Conservation (phyloP, 176 grass and related monocot genomes). For the Lolium perenne region DNA sequence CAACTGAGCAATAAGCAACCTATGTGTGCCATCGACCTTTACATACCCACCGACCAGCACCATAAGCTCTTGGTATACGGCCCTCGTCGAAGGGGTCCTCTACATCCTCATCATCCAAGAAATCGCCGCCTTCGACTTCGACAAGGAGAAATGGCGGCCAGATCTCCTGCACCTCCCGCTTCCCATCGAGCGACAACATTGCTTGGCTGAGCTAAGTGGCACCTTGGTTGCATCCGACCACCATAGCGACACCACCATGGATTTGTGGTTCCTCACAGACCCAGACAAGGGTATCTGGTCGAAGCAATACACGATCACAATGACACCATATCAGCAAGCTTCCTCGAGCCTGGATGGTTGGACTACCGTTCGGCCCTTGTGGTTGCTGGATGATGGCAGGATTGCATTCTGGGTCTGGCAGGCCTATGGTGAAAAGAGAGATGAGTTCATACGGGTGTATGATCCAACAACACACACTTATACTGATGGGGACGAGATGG, state of each 20-base stretch:
- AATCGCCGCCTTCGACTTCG: neutral
- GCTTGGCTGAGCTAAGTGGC: neutral
- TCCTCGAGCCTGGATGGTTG: too few relatives aligned
- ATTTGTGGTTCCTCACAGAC: constrained; percentile 6
- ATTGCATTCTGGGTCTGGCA: neutral
- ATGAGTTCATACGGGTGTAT: constrained; percentile 7
- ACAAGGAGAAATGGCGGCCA: constrained; percentile 3
- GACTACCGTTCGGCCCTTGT: neutral
- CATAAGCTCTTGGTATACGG: too few relatives aligned
- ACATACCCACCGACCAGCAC: too few relatives aligned
- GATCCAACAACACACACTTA: neutral
- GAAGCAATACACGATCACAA: neutral
- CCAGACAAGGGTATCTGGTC: neutral
- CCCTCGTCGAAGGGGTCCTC: too few relatives aligned
- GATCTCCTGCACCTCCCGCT: neutral
- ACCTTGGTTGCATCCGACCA: neutral
- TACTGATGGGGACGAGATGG: neutral
- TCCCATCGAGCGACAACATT: neutral
- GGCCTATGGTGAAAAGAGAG: too few relatives aligned
- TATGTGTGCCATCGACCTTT: too few relatives aligned
- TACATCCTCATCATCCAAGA: too few relatives aligned
- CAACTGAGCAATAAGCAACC: too few relatives aligned
- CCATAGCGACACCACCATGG: neutral
- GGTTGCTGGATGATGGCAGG: neutral
- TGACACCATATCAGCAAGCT: neutral